Conservation (phyloP, 169 alveolate genomes). For the Plasmodium knowlesi region DNA sequence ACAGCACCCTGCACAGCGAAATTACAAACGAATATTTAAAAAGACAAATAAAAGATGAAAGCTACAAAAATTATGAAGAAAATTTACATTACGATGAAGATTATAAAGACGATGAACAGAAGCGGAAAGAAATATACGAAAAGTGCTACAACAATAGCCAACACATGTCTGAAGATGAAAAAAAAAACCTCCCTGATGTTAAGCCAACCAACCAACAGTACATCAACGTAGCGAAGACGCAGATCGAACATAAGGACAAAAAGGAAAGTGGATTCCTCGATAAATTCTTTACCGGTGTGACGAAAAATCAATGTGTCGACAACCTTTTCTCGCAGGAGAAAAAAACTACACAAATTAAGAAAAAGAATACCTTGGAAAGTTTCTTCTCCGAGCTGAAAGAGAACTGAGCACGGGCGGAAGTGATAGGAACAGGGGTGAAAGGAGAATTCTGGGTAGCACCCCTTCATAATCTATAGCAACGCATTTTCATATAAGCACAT, state of each 20-base stretch:
- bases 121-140: constrained; percentile 64
- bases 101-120: constrained; percentile 46
- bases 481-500: not conserved
- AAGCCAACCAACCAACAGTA: not conserved
- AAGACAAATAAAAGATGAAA: constrained; percentile 71
- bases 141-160: constrained; percentile 16
- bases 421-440: not conserved
- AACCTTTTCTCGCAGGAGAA: constrained; percentile 63
- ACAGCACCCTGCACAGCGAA: constrained; percentile 74
- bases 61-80: constrained; percentile 37
- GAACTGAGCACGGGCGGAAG: not conserved
- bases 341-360: constrained; percentile 64
- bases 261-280: constrained; percentile 63
- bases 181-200: constrained; percentile 3
- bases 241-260: constrained; percentile 34
- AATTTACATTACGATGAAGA: constrained; percentile 42
- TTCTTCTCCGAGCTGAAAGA: constrained; percentile 67
- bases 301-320: constrained; percentile 63
- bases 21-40: constrained; percentile 73
- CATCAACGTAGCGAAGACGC: not conserved
- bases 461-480: not conserved
- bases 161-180: constrained; percentile 33
- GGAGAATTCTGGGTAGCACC: not conserved
- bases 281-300: constrained; percentile 72
- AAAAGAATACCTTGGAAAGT: constrained; percentile 48